phyloP scores from a whole-genome alignment of 2,329 filamentous ascomycete genomes.

The Penicillium capsulatum region DNA sequence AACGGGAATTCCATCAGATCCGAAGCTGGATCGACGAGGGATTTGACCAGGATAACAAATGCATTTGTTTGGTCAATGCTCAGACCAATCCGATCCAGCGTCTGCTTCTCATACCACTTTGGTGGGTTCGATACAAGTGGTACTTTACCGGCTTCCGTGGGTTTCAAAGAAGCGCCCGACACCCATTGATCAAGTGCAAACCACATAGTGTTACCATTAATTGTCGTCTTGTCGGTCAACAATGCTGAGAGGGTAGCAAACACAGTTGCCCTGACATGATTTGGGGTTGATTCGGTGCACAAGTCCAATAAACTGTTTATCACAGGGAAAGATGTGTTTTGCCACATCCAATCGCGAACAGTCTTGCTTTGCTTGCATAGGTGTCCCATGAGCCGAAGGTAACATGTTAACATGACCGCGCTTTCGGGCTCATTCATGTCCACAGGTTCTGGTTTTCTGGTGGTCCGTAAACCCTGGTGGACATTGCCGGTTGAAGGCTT shows the following conservation, averaged over 20 bases:
- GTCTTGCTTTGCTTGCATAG: conserved; percentile 68
- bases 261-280: conserved; percentile 74
- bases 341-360: conserved; percentile 70
- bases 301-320: conserved; percentile 72
- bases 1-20: conserved; percentile 59
- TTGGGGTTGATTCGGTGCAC: conserved; percentile 70
- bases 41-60: conserved; percentile 74
- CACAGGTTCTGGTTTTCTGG: conserved; percentile 59
- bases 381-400: conserved; percentile 81
- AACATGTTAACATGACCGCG: conserved; percentile 93
- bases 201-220: conserved; percentile 74
- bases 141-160: conserved; percentile 46
- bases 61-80: conserved; percentile 82
- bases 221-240: conserved; percentile 66
- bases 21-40: conserved; percentile 40
- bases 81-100: conserved; percentile 69
- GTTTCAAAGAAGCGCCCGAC: conserved; percentile 48
- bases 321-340: conserved; percentile 63
- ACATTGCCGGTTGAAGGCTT: conserved; percentile 51
- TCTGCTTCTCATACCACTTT: conserved; percentile 52
- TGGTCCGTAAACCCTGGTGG: conserved; percentile 54
- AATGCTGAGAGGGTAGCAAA: conserved; percentile 75
- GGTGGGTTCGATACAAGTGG: conserved; percentile 41
- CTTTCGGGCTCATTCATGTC: conserved; percentile 87
- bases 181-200: conserved; percentile 73